Evolutionary conservation across 257 asterid genomes (phyloP).

Genomic region (Buddleja alternifolia): DNA sequence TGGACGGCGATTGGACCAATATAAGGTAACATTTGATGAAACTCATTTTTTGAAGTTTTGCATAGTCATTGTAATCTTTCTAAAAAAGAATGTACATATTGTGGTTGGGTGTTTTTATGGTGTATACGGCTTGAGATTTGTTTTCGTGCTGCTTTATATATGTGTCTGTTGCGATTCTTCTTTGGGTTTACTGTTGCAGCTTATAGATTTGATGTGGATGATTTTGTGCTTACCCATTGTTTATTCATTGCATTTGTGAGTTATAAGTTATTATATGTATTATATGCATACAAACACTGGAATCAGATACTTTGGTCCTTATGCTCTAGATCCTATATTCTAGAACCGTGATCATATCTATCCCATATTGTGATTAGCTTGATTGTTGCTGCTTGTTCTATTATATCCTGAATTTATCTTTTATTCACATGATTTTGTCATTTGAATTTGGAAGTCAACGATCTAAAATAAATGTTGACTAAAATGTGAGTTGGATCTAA

Average conservation of each 20-base stretch:
- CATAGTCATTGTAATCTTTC: neutral
- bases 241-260: neutral
- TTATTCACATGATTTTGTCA: neutral
- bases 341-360: neutral
- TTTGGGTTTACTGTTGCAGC: neutral
- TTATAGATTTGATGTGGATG: neutral
- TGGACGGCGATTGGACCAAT: neutral
- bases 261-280: neutral
- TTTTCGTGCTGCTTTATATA: neutral
- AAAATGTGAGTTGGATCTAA: neutral
- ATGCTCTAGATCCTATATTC: neutral
- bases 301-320: neutral
- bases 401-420: neutral
- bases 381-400: neutral
- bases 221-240: too few relatives aligned
- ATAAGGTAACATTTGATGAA: constrained; percentile 31
- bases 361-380: too few relatives aligned
- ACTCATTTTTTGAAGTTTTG: neutral
- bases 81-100: neutral
- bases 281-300: neutral
- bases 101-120: neutral
- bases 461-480: too few relatives aligned
- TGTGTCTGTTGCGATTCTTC: neutral
- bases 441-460: neutral
- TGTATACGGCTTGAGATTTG: neutral